These are phyloP conservation scores for Berberis vulgaris DNA, from an alignment of 164 flowering plant genomes.

Conservation along the genomic window DNA sequence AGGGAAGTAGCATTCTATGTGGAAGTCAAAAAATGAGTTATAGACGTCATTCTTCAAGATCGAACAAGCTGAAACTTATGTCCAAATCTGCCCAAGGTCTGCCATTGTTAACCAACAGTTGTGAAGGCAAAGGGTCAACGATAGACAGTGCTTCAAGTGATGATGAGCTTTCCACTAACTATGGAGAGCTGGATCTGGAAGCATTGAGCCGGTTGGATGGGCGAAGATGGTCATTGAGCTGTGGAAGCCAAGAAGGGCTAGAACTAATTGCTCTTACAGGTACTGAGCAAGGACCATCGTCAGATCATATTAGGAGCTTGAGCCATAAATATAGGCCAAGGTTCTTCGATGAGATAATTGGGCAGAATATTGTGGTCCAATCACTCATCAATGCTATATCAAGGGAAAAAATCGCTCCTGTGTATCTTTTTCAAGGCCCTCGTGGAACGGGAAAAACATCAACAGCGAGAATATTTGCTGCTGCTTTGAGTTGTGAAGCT, in stretches of 20 bases:
- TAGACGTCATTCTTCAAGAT: slow-evolving; percentile 24
- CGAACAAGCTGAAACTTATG: slow-evolving; percentile 33
- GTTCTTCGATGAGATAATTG: slow-evolving; percentile 76
- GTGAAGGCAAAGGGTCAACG: slow-evolving; percentile 52
- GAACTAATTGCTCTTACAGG: slow-evolving; percentile 48
- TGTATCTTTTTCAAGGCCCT: slow-evolving; percentile 95
- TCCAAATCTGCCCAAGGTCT: slow-evolving; percentile 47
- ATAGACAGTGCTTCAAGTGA: slow-evolving; percentile 53
- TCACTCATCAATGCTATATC: slow-evolving; percentile 63
- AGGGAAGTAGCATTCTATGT: slow-evolving; percentile 67
- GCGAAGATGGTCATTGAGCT: slow-evolving; percentile 80
- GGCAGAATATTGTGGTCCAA: slow-evolving; percentile 81
- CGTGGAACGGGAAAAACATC: slow-evolving; percentile 97
- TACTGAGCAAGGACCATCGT: slow-evolving; percentile 31
- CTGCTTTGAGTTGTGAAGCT: slow-evolving; percentile 78
- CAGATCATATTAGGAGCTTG: slow-evolving; percentile 52
- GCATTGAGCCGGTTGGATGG: slow-evolving; percentile 92
- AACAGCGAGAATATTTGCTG: slow-evolving; percentile 73
- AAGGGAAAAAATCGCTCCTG: slow-evolving; percentile 71
- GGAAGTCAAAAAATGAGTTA: slow-evolving; percentile 48
- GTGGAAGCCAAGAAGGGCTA: slow-evolving; percentile 68
- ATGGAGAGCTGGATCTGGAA: slow-evolving; percentile 91
- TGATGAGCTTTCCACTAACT: slow-evolving; percentile 81
- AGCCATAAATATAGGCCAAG: slow-evolving; percentile 88
- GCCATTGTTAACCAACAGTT: slow-evolving; percentile 54